Evolutionary conservation across 768 basidiomycete genomes (phyloP).

Genomic region (Gloeopeniophorella convolvens): DNA sequence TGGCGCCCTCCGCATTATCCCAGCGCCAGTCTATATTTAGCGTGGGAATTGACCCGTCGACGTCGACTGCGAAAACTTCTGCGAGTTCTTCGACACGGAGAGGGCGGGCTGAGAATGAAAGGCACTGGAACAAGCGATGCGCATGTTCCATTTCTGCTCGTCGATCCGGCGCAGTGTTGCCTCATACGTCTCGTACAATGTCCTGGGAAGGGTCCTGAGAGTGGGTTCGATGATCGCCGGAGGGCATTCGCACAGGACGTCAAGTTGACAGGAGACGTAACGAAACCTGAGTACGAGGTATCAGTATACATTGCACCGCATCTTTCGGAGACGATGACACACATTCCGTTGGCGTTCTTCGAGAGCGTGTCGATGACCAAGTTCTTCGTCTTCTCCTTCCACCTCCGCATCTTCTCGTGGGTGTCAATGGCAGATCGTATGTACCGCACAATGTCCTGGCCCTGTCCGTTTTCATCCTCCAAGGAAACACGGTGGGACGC

Average conservation of each 20-base stretch:
- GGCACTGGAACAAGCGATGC: too few species aligned
- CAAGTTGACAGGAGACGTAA: neutral
- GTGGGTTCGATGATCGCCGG: neutral
- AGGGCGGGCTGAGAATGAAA: too few species aligned
- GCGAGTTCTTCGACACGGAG: too few species aligned
- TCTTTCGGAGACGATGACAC: neutral
- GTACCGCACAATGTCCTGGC: neutral
- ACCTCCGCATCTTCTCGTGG: neutral
- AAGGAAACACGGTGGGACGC: neutral
- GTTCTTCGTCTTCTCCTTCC: neutral
- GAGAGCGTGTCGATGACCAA: neutral
- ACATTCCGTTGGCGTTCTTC: neutral
- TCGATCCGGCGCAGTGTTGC: neutral
- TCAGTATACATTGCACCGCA: neutral
- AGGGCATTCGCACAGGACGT: neutral
- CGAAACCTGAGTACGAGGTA: neutral
- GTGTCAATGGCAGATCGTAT: neutral
- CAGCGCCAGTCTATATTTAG: too few species aligned
- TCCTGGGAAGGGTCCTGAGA: neutral
- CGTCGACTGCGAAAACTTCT: too few species aligned
- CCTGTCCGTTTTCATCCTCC: neutral
- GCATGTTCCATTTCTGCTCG: neutral
- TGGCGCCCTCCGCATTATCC: too few species aligned
- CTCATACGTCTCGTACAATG: constrained; percentile 1
- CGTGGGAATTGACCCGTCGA: too few species aligned